A percentile compares a stretch with the other conserved stretches of the same genome.
Conservation (phyloP, 805 yeast species). For the Kodamaea leandrae region DNA sequence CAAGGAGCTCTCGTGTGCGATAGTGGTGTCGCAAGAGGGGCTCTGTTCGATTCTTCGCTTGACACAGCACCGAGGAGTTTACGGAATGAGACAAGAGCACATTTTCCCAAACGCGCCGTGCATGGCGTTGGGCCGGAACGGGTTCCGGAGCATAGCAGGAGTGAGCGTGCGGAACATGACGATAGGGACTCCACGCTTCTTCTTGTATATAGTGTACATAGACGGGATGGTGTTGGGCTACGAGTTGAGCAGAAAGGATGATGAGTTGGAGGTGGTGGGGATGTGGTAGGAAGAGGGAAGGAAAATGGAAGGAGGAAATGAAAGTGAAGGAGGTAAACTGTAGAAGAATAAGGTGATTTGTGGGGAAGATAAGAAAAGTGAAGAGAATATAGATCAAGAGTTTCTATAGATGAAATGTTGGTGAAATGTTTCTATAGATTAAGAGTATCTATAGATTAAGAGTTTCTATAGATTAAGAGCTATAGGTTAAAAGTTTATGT, state of each 20-base stretch:
- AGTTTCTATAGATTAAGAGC: no score
- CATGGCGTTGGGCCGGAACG: constrained; percentile 25
- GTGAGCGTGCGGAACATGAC: constrained; percentile 27
- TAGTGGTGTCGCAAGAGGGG: constrained; percentile 40
- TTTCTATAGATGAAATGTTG: no score
- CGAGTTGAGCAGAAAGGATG: constrained; percentile 7
- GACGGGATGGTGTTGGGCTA: constrained; percentile 30
- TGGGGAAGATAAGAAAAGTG: no score
- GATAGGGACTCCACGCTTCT: constrained; percentile 22
- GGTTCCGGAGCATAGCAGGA: constrained; percentile 35
- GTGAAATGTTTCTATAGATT: no score
- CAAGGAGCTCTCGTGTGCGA: constrained; percentile 34
- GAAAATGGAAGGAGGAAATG: no score
- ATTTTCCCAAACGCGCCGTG: constrained; percentile 36
- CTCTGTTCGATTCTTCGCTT: constrained; percentile 35
- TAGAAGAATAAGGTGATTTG: no score
- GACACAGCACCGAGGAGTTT: constrained; percentile 35
- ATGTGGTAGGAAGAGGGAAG: no score
- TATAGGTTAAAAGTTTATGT: no score
- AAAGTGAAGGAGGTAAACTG: no score
- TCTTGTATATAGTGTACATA: constrained; percentile 32
- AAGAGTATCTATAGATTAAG: no score
- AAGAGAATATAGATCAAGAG: no score
- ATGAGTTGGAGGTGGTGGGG: no score
- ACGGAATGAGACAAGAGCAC: constrained; percentile 44